Conservation (phyloP, 228 moss, liverwort and hornwort genomes). For the Sphagnum fallax region DNA sequence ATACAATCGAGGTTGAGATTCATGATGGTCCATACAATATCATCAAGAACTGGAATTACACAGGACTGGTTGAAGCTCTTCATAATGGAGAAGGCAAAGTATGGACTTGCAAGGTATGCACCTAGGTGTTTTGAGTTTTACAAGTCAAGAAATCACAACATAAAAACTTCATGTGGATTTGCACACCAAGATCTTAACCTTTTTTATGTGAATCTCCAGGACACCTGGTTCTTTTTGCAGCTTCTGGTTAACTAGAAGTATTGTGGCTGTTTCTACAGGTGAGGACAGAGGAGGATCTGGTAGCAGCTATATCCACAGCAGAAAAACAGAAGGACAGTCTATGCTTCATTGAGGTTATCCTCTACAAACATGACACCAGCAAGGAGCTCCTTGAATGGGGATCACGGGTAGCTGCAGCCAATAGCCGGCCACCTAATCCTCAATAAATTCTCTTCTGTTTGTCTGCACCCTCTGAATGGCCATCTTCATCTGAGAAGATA, state of each 20-base stretch:
- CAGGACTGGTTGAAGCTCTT: slow-evolving; percentile 58
- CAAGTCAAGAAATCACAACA: too few species aligned
- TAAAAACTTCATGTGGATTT: too few species aligned
- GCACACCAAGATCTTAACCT: too few species aligned
- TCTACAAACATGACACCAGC: slow-evolving; percentile 93
- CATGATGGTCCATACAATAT: slow-evolving; percentile 82
- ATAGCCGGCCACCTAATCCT: slow-evolving; percentile 79
- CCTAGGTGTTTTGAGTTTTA: too few species aligned
- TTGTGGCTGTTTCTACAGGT: slow-evolving; percentile 38
- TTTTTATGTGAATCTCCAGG: too few species aligned
- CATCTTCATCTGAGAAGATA: too few species aligned
- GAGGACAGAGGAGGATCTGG: slow-evolving; percentile 78
- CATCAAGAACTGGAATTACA: slow-evolving; percentile 81
- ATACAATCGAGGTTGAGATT: slow-evolving; percentile 80
- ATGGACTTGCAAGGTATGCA: slow-evolving; percentile 46
- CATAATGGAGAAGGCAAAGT: slow-evolving; percentile 56
- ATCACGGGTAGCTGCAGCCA: slow-evolving; percentile 79
- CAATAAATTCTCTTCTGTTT: slow-evolving; percentile 22
- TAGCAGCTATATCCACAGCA: slow-evolving; percentile 49
- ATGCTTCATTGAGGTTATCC: slow-evolving; percentile 81
- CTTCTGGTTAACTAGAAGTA: too few species aligned
- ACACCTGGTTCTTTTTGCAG: too few species aligned
- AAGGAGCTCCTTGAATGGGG: slow-evolving; percentile 94
- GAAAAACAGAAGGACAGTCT: slow-evolving; percentile 48
- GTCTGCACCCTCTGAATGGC: too few species aligned